These are phyloP conservation scores for Quercus wislizeni DNA, from an alignment of 306 rosid species.

Conservation along the genomic window DNA sequence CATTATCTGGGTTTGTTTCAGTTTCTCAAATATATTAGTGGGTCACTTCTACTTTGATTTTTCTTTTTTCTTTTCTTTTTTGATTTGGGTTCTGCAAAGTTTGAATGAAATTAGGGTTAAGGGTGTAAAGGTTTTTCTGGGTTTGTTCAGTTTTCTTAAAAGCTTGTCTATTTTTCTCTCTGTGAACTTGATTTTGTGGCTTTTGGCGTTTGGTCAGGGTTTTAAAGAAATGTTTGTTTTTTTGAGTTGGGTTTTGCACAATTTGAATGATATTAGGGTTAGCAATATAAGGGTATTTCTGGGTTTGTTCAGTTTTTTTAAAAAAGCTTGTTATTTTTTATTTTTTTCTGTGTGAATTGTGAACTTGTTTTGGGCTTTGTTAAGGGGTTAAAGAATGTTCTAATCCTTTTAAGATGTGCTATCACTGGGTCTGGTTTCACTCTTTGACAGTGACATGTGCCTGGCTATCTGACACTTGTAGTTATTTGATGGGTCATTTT, in stretches of 20 bases:
- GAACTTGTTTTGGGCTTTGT: not conserved
- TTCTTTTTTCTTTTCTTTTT: not conserved
- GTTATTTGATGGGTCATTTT: not conserved
- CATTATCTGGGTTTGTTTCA: not conserved
- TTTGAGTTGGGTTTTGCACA: no score
- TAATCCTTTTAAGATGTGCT: not conserved
- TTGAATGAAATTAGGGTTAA: not conserved
- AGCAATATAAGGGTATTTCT: not conserved
- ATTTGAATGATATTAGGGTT: not conserved
- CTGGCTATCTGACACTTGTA: not conserved
- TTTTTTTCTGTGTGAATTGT: not conserved
- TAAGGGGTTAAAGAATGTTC: not conserved
- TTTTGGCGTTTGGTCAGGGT: not conserved
- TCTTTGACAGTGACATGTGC: not conserved
- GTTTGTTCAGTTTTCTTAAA: not conserved
- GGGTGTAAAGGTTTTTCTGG: not conserved
- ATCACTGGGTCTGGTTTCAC: not conserved
- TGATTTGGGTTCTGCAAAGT: not conserved
- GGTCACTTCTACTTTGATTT: no score
- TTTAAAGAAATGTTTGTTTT: not conserved
- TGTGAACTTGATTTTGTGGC: not conserved
- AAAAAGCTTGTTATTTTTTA: not conserved
- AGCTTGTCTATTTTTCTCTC: not conserved
- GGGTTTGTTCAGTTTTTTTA: not conserved
- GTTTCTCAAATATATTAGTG: not conserved